phyloP scores from a whole-genome alignment of 1,284 basidiomycete genomes.

The Microbotryum violaceum region DNA sequence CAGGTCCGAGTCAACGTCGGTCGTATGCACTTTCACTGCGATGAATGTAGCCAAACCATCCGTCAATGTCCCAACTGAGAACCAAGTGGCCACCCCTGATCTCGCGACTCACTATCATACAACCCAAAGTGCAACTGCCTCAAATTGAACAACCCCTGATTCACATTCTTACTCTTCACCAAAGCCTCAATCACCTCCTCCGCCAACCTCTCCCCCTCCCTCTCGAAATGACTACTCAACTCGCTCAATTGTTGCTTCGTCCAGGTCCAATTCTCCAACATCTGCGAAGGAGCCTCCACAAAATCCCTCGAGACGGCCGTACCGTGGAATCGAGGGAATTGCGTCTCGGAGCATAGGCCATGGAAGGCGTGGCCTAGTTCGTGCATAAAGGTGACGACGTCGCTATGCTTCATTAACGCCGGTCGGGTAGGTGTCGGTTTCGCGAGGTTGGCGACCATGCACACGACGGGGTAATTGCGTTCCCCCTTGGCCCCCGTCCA shows the following conservation, averaged over 20 bases:
- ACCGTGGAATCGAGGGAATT: constrained; percentile 68
- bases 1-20: constrained; percentile 48
- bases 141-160: constrained; percentile 68
- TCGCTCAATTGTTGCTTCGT: constrained; percentile 60
- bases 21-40: constrained; percentile 46
- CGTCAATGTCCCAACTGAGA: not conserved
- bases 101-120: constrained; percentile 52
- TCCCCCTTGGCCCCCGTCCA: constrained; percentile 44
- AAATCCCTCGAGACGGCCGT: constrained; percentile 65
- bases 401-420: constrained; percentile 71
- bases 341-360: constrained; percentile 62
- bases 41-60: not conserved
- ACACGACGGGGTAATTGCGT: constrained; percentile 54
- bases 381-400: constrained; percentile 45
- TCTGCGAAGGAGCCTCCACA: constrained; percentile 63
- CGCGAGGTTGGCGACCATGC: constrained; percentile 81
- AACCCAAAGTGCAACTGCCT: constrained; percentile 74
- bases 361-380: constrained; percentile 86
- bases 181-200: constrained; percentile 68
- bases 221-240: constrained; percentile 68
- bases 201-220: constrained; percentile 59
- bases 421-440: constrained; percentile 70
- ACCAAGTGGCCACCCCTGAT: too few relatives aligned
- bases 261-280: constrained; percentile 73
- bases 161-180: constrained; percentile 69